Conservation (phyloP, 1,284 basidiomycete species). For the Boletus subluridellus region DNA sequence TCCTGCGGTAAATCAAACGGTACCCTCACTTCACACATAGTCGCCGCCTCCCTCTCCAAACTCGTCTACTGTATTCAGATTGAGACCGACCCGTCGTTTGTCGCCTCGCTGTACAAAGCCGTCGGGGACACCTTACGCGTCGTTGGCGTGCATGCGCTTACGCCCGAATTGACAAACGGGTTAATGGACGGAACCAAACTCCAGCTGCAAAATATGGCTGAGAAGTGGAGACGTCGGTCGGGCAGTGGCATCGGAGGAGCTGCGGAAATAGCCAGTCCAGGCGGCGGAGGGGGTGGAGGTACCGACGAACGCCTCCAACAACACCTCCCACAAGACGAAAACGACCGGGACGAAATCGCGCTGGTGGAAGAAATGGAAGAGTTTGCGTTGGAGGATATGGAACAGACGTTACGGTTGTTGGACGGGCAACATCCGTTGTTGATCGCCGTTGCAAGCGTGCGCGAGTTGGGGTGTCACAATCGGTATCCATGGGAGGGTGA, state of each 20-base stretch:
- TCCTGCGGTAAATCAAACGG: slow-evolving; percentile 64
- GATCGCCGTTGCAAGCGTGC: slow-evolving; percentile 66
- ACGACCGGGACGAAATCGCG: too few relatives aligned
- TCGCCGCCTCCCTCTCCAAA: too few relatives aligned
- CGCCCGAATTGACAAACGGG: slow-evolving; percentile 49
- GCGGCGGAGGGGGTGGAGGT: background rate
- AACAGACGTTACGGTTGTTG: slow-evolving; percentile 52
- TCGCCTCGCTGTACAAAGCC: too few relatives aligned
- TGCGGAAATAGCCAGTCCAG: background rate
- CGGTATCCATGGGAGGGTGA: slow-evolving; percentile 50
- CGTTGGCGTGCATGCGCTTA: slow-evolving; percentile 50
- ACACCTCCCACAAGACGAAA: too few relatives aligned
- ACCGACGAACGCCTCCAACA: too few relatives aligned
- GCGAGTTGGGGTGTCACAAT: slow-evolving; percentile 49
- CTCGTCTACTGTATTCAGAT: too few relatives aligned
- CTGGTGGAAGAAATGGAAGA: too few relatives aligned
- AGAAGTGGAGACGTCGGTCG: slow-evolving; percentile 55
- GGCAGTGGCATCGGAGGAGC: background rate
- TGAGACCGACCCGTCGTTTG: too few relatives aligned
- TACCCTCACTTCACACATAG: slow-evolving; percentile 58
- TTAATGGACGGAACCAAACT: slow-evolving; percentile 44
- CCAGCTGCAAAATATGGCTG: too few relatives aligned
- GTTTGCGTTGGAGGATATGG: slow-evolving; percentile 40
- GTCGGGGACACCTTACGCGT: slow-evolving; percentile 41
- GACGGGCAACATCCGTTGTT: slow-evolving; percentile 59